Percentiles rank a stretch among this genome's conserved stretches.
Evolutionary conservation across 768 basidiomycete species (phyloP).

Genomic region (Leccinum broughii): DNA sequence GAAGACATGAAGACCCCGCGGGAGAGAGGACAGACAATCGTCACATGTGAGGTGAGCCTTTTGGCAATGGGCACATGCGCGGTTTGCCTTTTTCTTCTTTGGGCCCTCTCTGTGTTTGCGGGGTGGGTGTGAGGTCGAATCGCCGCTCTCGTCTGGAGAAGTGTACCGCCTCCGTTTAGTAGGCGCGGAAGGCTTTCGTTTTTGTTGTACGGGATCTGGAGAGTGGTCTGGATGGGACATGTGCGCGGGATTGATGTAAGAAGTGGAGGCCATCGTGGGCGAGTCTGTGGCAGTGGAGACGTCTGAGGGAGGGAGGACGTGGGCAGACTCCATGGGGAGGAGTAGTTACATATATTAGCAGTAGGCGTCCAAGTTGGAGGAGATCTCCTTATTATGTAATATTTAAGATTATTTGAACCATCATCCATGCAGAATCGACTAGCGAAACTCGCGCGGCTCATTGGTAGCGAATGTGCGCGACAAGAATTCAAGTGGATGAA

Average conservation of each 20-base stretch:
- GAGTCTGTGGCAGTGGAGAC: not conserved
- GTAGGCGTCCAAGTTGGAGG: conserved; percentile 8
- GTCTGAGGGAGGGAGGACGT: conserved; percentile 7
- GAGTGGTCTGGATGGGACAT: conserved; percentile 36
- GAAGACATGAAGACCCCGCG: not conserved
- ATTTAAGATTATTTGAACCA: conserved; percentile 1
- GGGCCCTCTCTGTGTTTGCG: conserved; percentile 71
- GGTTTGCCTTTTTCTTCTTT: conserved; percentile 93
- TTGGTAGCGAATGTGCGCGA: conserved; percentile 39
- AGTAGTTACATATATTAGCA: conserved; percentile 13
- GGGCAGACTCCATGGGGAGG: conserved; percentile 8
- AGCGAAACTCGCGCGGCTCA: conserved; percentile 31
- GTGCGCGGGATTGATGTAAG: conserved; percentile 45
- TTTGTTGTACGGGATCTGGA: conserved; percentile 19
- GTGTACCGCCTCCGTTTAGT: conserved; percentile 64
- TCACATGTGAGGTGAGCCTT: conserved; percentile 99
- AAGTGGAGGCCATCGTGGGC: conserved; percentile 21
- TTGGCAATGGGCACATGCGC: conserved; percentile 95
- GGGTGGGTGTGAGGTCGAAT: conserved; percentile 41
- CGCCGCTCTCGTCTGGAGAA: conserved; percentile 57
- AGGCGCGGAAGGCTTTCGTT: conserved; percentile 41
- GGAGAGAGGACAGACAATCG: conserved; percentile 66
- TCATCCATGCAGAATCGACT: conserved; percentile 18
- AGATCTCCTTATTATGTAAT: conserved; percentile 25
- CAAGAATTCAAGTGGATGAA: conserved; percentile 53